Percentiles rank a stretch among this genome's conserved stretches.
Conservation (phyloP, 768 basidiomycete species). For the Psilocybe sp. region DNA sequence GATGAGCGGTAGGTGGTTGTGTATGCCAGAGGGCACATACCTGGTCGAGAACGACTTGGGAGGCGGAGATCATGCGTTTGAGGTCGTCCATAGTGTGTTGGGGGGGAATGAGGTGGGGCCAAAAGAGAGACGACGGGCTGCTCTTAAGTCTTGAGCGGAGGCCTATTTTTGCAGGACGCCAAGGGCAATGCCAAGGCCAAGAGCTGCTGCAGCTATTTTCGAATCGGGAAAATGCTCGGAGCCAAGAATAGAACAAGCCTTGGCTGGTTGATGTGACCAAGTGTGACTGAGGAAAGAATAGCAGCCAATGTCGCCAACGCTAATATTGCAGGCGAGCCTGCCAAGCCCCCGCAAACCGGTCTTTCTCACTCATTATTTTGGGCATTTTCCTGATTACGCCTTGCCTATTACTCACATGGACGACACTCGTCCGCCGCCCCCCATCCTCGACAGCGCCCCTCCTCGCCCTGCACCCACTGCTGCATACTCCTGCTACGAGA, state of each 20-base stretch:
- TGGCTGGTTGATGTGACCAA: slow-evolving; percentile 9
- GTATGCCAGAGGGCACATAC: slow-evolving; percentile 22
- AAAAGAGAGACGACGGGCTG: slow-evolving; percentile 29
- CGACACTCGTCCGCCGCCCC: slow-evolving; percentile 2
- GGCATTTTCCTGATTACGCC: background rate
- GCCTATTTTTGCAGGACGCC: slow-evolving; percentile 44
- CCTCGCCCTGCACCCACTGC: slow-evolving; percentile 29
- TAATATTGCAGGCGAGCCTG: slow-evolving; percentile 20
- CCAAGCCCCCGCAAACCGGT: slow-evolving; percentile 17
- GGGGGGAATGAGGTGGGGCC: slow-evolving; percentile 26
- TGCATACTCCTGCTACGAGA: slow-evolving; percentile 35
- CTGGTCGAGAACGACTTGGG: slow-evolving; percentile 41
- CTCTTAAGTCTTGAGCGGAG: slow-evolving; percentile 42
- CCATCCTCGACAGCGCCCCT: slow-evolving; percentile 15
- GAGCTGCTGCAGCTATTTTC: slow-evolving; percentile 38
- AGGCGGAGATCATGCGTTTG: slow-evolving; percentile 34
- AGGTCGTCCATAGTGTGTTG: slow-evolving; percentile 28
- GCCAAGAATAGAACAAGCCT: slow-evolving; percentile 23
- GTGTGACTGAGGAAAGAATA: slow-evolving; percentile 23
- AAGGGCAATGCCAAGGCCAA: slow-evolving; percentile 47
- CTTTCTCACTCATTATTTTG: slow-evolving; percentile 16
- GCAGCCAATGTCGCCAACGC: slow-evolving; percentile 18
- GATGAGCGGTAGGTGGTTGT: slow-evolving; percentile 15
- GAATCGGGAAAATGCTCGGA: slow-evolving; percentile 30
- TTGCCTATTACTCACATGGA: background rate